Conservation (phyloP, 495 filamentous ascomycete species). For the Hyaloscypha variabilis region DNA sequence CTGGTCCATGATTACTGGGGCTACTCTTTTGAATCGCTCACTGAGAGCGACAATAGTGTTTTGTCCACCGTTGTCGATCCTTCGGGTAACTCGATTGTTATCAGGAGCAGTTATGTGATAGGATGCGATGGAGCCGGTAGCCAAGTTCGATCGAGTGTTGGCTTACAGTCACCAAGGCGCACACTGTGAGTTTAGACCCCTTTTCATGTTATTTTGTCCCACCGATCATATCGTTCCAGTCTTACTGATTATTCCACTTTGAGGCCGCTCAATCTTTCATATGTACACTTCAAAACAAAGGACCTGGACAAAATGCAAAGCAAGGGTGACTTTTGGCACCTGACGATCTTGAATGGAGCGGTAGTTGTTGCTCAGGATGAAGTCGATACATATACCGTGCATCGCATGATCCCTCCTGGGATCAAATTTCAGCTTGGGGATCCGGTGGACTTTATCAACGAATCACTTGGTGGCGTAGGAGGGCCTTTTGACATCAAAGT, state of each 20-base stretch:
- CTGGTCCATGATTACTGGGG: slow-evolving; percentile 13
- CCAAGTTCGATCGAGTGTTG: slow-evolving; percentile 26
- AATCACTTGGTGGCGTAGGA: slow-evolving; percentile 29
- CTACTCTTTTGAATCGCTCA: slow-evolving; percentile 26
- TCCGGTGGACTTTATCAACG: slow-evolving; percentile 30
- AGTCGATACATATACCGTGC: slow-evolving; percentile 37
- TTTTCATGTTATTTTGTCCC: neutral
- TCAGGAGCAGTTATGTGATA: slow-evolving; percentile 26
- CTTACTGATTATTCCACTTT: neutral
- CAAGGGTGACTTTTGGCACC: slow-evolving; percentile 39
- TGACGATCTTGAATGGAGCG: slow-evolving; percentile 23
- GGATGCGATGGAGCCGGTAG: slow-evolving; percentile 36
- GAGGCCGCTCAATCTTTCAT: slow-evolving; percentile 15
- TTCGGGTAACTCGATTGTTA: slow-evolving; percentile 9
- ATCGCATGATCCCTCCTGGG: slow-evolving; percentile 23
- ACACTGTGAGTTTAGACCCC: slow-evolving; percentile 4
- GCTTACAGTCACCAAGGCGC: slow-evolving; percentile 17
- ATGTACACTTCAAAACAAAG: slow-evolving; percentile 38
- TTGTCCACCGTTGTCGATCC: neutral
- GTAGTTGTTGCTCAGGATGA: slow-evolving; percentile 38
- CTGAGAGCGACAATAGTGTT: slow-evolving; percentile 23
- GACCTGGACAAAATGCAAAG: slow-evolving; percentile 26
- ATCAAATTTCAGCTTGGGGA: slow-evolving; percentile 12
- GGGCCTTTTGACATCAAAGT: slow-evolving; percentile 30
- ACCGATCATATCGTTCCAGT: neutral